These are phyloP conservation scores for Macadamia integrifolia DNA, from an alignment of 164 flowering plant species.

Conservation along the genomic window DNA sequence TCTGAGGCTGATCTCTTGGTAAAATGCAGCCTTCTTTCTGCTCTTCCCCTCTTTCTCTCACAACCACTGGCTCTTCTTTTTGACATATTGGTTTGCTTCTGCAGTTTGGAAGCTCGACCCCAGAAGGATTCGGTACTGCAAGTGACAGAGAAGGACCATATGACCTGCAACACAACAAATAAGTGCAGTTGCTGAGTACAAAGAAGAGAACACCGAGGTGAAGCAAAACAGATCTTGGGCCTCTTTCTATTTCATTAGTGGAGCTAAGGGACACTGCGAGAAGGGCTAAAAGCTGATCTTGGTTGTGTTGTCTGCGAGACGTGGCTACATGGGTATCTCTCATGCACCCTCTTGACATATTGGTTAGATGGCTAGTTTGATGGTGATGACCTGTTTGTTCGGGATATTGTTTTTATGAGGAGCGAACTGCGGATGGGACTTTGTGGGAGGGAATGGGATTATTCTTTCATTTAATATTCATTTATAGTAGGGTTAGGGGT, in stretches of 20 bases:
- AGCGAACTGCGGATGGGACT: too few species aligned
- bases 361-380: slow-evolving; percentile 15
- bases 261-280: slow-evolving; percentile 41
- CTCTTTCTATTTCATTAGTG: slow-evolving; percentile 50
- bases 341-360: slow-evolving; percentile 9
- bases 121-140: slow-evolving; percentile 39
- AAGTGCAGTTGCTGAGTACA: slow-evolving; percentile 24
- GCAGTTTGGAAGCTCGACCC: slow-evolving; percentile 43
- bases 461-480: too few species aligned
- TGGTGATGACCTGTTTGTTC: neutral
- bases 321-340: slow-evolving; percentile 2
- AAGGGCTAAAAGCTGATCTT: slow-evolving; percentile 53
- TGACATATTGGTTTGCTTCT: neutral
- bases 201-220: slow-evolving; percentile 43
- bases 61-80: too few species aligned
- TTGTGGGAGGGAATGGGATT: too few species aligned
- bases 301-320: slow-evolving; percentile 36
- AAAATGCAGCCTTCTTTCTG: neutral
- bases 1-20: slow-evolving; percentile 38
- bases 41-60: neutral
- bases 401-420: too few species aligned
- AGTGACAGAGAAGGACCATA: slow-evolving; percentile 32
- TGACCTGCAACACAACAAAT: slow-evolving; percentile 30
- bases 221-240: slow-evolving; percentile 40
- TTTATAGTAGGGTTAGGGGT: too few species aligned